Evolutionary conservation across 2,329 filamentous ascomycete genomes (phyloP), one percentile per base, ranked within the genome.

Genomic region (Talaromyces sp.): DNA sequence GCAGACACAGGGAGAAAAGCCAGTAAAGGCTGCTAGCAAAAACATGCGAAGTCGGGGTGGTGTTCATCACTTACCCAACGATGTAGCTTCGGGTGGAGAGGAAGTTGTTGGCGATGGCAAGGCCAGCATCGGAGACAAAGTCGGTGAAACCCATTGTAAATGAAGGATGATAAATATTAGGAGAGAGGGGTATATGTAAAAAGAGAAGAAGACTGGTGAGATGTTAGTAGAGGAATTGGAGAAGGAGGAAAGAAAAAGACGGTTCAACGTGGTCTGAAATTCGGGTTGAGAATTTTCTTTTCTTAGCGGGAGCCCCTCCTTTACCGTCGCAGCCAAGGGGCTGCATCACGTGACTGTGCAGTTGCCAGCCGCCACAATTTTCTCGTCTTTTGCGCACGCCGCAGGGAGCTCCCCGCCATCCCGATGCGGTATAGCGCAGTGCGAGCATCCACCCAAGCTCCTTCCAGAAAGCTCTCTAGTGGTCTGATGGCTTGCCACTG

Each of bases 81-180:
- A 94, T 89, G 84, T 94, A 94, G 82, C 88, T 91, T 77, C 89
- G 87, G 76, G 89, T 91, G 68, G 74, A 70, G 66, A 80, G 73
- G 75, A 71, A 80, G 71, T 73, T 73, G 76, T 80, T 78, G 76
- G 78, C 78, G 86, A 85, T 74, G 74, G 85, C 83, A 68, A 89
- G 81, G 76, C 87, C 86, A 77, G 85, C 80, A 70, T 88, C 86
- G 77, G 84, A 85, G 71, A 85, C 79, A 71, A 89, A 82, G 77
- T 89, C 87, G 74, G 84, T 84, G 84, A 89, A 89, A 80, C 87
- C 87, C 87, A 89, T 89, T 75, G 72, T 79, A 75, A 77, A 56
- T 13, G 72, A 62, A 22, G 45, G 62, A 54, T 67, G 67, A 11
- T 39, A 27, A 13, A 43, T 58, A 25, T 39, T 15, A 43, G 33